phyloP scores from a whole-genome alignment of 2,329 filamentous ascomycete species.

The Balansia obtecta region DNA sequence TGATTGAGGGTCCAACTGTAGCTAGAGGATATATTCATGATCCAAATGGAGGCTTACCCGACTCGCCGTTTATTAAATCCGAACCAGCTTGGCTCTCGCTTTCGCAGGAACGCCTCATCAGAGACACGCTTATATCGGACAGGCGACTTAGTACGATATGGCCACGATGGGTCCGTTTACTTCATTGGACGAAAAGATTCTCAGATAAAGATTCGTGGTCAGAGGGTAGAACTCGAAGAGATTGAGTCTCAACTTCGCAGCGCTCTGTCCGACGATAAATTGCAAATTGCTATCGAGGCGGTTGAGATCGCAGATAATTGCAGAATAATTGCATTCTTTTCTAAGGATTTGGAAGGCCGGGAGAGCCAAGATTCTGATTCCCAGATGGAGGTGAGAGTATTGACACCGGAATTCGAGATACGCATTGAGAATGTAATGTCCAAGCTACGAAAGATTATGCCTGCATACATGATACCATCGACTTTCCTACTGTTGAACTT shows the following conservation, averaged over 20 bases:
- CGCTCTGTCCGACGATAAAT: neutral
- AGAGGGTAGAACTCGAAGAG: slow-evolving; percentile 31
- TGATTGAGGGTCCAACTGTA: slow-evolving; percentile 31
- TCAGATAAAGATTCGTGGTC: slow-evolving; percentile 41
- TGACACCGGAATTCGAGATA: neutral
- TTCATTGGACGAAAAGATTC: slow-evolving; percentile 15
- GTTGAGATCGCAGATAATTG: neutral
- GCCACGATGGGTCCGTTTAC: slow-evolving; percentile 12
- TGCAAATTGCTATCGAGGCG: neutral
- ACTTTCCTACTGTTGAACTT: neutral
- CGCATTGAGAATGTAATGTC: neutral
- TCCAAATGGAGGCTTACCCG: slow-evolving; percentile 13
- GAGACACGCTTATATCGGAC: slow-evolving; percentile 10
- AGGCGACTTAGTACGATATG: slow-evolving; percentile 18
- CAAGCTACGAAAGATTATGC: neutral
- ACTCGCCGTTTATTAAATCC: neutral
- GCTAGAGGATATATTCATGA: slow-evolving; percentile 43
- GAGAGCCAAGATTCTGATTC: neutral
- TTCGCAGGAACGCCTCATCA: slow-evolving; percentile 13
- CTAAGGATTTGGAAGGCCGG: neutral
- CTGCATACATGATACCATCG: slow-evolving; percentile 1
- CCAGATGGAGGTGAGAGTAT: neutral
- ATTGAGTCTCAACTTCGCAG: slow-evolving; percentile 5
- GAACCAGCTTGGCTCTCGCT: neutral
- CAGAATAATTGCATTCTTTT: neutral